Base-by-base conservation (phyloP, 2,329 filamentous ascomycete genomes). In the Beauveria varroae region DNA sequence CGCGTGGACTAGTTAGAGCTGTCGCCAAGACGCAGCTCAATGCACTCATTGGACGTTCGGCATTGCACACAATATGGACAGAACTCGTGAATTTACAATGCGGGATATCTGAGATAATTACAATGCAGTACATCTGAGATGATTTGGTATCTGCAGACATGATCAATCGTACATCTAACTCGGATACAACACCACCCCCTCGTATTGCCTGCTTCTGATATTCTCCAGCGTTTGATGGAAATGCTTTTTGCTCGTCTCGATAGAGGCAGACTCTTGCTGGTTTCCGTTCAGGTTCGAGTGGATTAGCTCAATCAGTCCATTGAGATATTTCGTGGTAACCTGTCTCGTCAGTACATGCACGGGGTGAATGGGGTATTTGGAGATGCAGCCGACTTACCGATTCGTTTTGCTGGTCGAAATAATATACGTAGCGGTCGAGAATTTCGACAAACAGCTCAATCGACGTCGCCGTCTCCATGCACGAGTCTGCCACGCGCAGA, bases 391-490 rank as follows among this genome's bases (percentile, higher is more conserved):
- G 34, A 71, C 81, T 70, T 73, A 85, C 95, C 66, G 93, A 93
- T 77, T 99, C 95, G 75, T 99, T 99, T 72, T 96, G 91, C 74
- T 99, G 93, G 75, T 99, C 95, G 78, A 97, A 99, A 79, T 98
- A 99, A 75, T 99, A 99, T 58, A 98, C 93, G 73, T 99, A 99
- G 74, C 95, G 87, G 74, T 99, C 97, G 61, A 99, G 79, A 65
- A 99, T 99, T 77, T 99, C 95, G 62, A 99, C 93, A 75, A 99
- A 99, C 54, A 99, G 83, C 76, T 99, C 96, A 52, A 99, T 95
- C 3, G 92, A 97, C 4, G 97, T 92, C 7, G 92, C 91, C 8
- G 93, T 95, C 75, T 99, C 96, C 95, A 99, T 99, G 78, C 95
- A 99, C 7, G 95, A 96, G 75, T 99, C 95, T 2, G 95, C 96